phyloP scores from a whole-genome alignment of 2,329 filamentous ascomycete genomes.

The Alternaria metachromatica region DNA sequence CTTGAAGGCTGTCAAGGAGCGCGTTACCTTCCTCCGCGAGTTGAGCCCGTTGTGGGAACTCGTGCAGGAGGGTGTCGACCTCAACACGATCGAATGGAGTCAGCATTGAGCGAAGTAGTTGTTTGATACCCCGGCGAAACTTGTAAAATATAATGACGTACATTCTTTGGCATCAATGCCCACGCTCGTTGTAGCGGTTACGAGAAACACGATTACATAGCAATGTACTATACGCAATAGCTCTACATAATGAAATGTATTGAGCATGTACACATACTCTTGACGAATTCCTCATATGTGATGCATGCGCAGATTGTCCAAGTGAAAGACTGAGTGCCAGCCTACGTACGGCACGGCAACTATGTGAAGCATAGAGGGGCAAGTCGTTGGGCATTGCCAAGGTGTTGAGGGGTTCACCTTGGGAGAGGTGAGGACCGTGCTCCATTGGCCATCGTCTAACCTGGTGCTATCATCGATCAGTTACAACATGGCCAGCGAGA shows the following conservation, averaged over 20 bases:
- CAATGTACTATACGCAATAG: conserved; percentile 19
- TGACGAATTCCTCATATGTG: not conserved
- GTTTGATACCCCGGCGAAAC: conserved; percentile 19
- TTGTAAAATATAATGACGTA: conserved; percentile 34
- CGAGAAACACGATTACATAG: conserved; percentile 25
- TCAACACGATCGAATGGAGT: conserved; percentile 98
- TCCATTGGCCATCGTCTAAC: not conserved
- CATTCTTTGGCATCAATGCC: conserved; percentile 14
- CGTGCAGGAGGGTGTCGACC: conserved; percentile 93
- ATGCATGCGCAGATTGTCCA: not conserved
- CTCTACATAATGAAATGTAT: conserved; percentile 11
- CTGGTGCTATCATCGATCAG: conserved; percentile 52
- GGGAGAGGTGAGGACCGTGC: conserved; percentile 1
- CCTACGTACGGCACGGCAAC: not conserved
- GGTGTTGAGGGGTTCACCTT: conserved; percentile 19
- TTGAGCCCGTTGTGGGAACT: conserved; percentile 96
- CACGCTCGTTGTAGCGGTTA: conserved; percentile 37
- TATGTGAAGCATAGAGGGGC: not conserved
- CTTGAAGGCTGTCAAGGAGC: conserved; percentile 87
- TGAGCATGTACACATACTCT: not conserved
- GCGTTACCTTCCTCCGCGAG: conserved; percentile 91
- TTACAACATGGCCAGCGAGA: conserved; percentile 73
- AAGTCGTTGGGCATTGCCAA: conserved; percentile 23
- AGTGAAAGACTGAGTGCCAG: not conserved
- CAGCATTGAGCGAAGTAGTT: conserved; percentile 71